phyloP scores from a whole-genome alignment of 257 asterid species.

The Nicotiana paniculata region DNA sequence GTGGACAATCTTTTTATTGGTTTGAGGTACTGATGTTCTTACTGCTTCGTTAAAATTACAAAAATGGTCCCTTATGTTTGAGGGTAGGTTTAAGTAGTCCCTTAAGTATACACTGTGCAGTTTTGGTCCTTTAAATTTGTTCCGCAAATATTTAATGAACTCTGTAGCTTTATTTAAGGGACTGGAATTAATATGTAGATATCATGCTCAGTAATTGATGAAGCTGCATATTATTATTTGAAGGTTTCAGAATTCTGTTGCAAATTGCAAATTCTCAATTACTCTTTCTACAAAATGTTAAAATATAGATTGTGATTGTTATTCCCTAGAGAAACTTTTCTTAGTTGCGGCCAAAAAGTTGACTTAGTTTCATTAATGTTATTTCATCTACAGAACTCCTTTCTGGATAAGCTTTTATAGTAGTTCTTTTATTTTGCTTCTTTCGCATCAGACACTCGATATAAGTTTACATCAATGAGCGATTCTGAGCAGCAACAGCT shows the following conservation, averaged over 20 bases:
- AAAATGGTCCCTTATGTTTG: too few relatives aligned
- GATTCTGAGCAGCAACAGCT: neutral
- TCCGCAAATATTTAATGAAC: too few relatives aligned
- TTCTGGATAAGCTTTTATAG: neutral
- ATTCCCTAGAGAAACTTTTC: neutral
- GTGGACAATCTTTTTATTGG: neutral
- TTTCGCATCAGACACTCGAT: conserved; percentile 1
- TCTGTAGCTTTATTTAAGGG: neutral
- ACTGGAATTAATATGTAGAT: neutral
- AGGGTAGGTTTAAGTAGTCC: too few relatives aligned
- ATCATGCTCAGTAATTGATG: neutral
- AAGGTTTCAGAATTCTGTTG: neutral
- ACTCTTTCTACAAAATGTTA: neutral
- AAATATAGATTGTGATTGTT: neutral
- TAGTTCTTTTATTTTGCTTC: neutral
- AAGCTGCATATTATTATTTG: neutral
- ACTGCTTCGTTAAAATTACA: neutral
- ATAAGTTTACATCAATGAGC: neutral
- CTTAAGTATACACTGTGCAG: too few relatives aligned
- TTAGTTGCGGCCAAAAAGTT: neutral
- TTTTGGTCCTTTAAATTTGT: too few relatives aligned
- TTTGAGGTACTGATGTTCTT: neutral
- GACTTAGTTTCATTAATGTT: neutral
- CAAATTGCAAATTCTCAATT: neutral
- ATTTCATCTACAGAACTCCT: neutral